A percentile compares a stretch with the other conserved stretches of the same genome.
These are phyloP conservation scores for Aspergillus asperescens DNA, from an alignment of 495 filamentous ascomycete species.

Conservation along the genomic window DNA sequence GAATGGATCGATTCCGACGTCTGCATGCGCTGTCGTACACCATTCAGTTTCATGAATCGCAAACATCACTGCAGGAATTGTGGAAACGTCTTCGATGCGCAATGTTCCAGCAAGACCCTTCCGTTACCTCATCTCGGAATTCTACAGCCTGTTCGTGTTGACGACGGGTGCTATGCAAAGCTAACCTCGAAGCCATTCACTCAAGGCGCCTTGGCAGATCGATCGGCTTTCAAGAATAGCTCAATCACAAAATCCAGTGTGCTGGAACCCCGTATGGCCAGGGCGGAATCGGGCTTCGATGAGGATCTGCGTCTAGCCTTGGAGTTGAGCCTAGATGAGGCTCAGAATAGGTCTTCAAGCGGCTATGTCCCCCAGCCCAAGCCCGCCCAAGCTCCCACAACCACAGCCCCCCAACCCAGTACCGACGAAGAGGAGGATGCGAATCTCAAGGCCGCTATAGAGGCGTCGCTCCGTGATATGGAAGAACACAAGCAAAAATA, in stretches of 20 bases:
- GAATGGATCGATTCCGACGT: slow-evolving; percentile 98
- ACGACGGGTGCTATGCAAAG: slow-evolving; percentile 90
- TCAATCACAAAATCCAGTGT: slow-evolving; percentile 49
- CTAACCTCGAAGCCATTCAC: slow-evolving; percentile 64
- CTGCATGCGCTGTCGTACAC: slow-evolving; percentile 92
- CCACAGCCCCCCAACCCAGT: slow-evolving; percentile 10
- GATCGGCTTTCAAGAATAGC: slow-evolving; percentile 47
- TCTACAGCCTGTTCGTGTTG: slow-evolving; percentile 85
- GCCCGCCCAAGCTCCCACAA: slow-evolving; percentile 29
- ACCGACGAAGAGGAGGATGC: slow-evolving; percentile 64
- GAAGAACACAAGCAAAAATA: slow-evolving; percentile 94
- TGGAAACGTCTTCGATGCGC: slow-evolving; percentile 90
- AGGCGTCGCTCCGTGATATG: slow-evolving; percentile 95
- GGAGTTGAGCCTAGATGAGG: slow-evolving; percentile 95
- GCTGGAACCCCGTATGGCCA: slow-evolving; percentile 86
- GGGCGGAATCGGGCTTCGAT: slow-evolving; percentile 84
- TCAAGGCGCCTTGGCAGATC: slow-evolving; percentile 39
- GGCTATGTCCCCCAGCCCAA: slow-evolving; percentile 66
- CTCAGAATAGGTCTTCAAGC: slow-evolving; percentile 63
- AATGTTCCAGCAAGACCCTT: slow-evolving; percentile 84
- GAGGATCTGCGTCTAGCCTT: slow-evolving; percentile 89
- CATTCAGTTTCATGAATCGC: slow-evolving; percentile 95
- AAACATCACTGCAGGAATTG: slow-evolving; percentile 98
- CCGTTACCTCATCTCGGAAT: slow-evolving; percentile 92
- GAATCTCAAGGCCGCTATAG: slow-evolving; percentile 92